Base-by-base conservation (phyloP, 2,329 filamentous ascomycete genomes). In the Aphanocladium album region DNA sequence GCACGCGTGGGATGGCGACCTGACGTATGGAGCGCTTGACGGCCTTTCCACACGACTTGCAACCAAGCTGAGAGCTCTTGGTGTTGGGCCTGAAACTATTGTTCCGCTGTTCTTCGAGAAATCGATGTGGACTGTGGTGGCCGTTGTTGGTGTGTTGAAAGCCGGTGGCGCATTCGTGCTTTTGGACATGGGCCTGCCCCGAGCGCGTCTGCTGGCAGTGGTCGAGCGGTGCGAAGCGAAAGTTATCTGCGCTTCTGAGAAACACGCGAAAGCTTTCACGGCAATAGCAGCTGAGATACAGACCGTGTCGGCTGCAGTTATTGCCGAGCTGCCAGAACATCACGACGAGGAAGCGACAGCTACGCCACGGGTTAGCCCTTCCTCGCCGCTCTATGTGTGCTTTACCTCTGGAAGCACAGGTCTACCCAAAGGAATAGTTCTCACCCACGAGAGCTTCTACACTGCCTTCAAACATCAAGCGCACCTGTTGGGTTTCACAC, bases 391-490 rank as follows among this genome's bases (percentile, higher is more conserved):
- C 16, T 71, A 68, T 33, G 77, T 80, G 64, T 77, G 82, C 67
- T 83, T 81, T 64, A 83, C 80, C 19, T 81, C 79, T 5, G 80
- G 80, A 17, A 80, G 76, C 23, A 82, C 80, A 0, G 80, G 80
- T 6, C 71, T 69, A 23, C 80, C 80, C 2, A 83, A 81, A 69
- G 79, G 64, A 3, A 55, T 65, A 11, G 27, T 62, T 11, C 27
- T 63, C 17, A 47, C 39, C 2, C 60, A 63, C n/a, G 21, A 19
- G 19, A 55, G 30, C 30, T 57, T 57, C 21, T 37, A 39, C 62
- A 67, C 66, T 49, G 60, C 64, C 2, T 67, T 69, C 3, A 70
- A 68, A 67, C 25, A 60, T 3, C 19, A 37, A 2, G 55, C 5
- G 5, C 35, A 23, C 6, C 7, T 16, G 9, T n/a, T 58, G 16